These are phyloP conservation scores for Colletotrichum brevisporum DNA, from an alignment of 2,329 filamentous ascomycete species.

Conservation along the genomic window DNA sequence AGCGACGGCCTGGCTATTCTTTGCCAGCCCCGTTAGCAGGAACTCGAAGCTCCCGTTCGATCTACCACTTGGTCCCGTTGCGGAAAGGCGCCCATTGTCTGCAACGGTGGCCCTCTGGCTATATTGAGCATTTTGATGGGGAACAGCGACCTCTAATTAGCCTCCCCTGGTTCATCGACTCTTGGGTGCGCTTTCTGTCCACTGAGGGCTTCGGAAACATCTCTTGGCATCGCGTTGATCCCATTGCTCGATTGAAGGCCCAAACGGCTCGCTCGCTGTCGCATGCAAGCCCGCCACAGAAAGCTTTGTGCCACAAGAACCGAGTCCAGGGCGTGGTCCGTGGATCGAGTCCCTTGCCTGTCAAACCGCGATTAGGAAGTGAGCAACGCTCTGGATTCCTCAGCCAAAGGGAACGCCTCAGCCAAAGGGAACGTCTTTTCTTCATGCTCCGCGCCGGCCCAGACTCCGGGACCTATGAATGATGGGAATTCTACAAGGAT, in stretches of 20 bases:
- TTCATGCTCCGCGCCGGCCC: slow-evolving; percentile 1
- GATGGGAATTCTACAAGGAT: slow-evolving; percentile 7
- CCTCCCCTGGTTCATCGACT: slow-evolving; percentile 10
- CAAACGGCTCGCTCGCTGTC: slow-evolving; percentile 18
- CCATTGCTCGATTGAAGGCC: slow-evolving; percentile 15
- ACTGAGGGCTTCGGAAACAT: slow-evolving; percentile 18
- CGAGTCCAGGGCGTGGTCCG: slow-evolving; percentile 28
- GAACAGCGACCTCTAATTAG: slow-evolving; percentile 25
- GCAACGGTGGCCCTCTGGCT: slow-evolving; percentile 15
- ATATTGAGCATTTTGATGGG: slow-evolving; percentile 38
- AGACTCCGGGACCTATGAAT: slow-evolving; percentile 7
- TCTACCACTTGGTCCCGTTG: slow-evolving; percentile 15
- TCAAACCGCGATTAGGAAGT: slow-evolving; percentile 16
- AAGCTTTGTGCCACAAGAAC: slow-evolving; percentile 25
- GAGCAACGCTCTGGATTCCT: not conserved
- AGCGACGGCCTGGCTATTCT: slow-evolving; percentile 23
- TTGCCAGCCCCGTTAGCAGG: slow-evolving; percentile 33
- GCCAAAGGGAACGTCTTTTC: not conserved
- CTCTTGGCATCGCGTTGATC: slow-evolving; percentile 29
- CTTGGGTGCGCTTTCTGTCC: slow-evolving; percentile 30
- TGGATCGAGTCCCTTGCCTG: slow-evolving; percentile 21
- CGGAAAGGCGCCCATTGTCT: slow-evolving; percentile 17
- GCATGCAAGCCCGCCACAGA: slow-evolving; percentile 32
- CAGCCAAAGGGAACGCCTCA: not conserved
- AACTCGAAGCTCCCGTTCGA: slow-evolving; percentile 23